Conservation (phyloP, 83 land plant genomes). For the Picea mariana region DNA sequence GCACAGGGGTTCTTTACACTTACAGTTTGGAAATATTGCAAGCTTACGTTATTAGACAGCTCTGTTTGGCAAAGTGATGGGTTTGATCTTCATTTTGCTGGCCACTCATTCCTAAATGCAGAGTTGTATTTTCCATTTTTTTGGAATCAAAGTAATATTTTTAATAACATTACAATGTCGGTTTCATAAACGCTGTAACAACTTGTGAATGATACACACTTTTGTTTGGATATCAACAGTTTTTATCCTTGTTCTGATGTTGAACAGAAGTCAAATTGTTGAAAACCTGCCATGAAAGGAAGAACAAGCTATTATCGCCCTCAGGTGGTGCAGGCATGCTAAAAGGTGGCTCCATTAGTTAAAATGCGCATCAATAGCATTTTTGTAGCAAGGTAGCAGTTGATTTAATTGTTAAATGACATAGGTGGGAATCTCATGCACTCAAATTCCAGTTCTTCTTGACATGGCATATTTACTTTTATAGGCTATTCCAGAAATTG, state of each 20-base stretch:
- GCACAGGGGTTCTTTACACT: not conserved
- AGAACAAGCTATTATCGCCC: not conserved
- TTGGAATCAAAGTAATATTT: too few species aligned
- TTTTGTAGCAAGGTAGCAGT: not conserved
- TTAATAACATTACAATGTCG: not conserved
- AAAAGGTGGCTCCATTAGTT: not conserved
- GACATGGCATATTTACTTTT: not conserved
- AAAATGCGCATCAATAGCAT: not conserved
- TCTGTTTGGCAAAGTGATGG: not conserved
- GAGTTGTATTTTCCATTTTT: not conserved
- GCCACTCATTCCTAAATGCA: not conserved
- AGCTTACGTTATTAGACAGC: not conserved
- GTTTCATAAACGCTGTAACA: not conserved
- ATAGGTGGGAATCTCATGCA: not conserved
- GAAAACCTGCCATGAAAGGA: constrained; percentile 17
- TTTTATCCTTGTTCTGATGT: not conserved
- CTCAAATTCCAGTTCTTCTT: not conserved
- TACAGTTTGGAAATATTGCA: not conserved
- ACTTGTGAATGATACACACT: not conserved
- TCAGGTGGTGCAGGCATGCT: not conserved
- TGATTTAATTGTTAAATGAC: not conserved
- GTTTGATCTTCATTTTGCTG: not conserved
- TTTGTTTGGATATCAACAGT: not conserved
- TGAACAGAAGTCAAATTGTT: constrained; percentile 3
- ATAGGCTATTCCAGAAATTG: not conserved